Evolutionary conservation across 2,329 filamentous ascomycete species (phyloP).

Genomic region (Penicillium aurantiogriseum): DNA sequence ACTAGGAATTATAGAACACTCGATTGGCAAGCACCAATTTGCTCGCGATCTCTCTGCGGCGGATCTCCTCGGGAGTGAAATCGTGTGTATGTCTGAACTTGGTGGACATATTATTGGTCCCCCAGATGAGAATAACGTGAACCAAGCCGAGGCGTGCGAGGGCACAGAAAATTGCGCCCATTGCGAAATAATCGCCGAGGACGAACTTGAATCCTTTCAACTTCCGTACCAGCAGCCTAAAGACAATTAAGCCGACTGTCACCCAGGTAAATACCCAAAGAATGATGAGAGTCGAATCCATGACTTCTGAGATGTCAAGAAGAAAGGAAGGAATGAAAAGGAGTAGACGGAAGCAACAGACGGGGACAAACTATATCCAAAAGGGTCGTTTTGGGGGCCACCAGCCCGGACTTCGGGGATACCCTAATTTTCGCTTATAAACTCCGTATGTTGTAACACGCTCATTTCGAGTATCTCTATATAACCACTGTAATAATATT

Average conservation of each 20-base stretch:
- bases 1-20: conserved; percentile 38
- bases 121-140: conserved; percentile 39
- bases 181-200: conserved; percentile 13
- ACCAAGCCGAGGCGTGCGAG: conserved; percentile 24
- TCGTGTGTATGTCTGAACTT: conserved; percentile 19
- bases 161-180: conserved; percentile 14
- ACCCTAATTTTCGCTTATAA: too few species aligned
- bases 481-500: too few species aligned
- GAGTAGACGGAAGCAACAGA: not conserved
- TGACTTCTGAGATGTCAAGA: not conserved
- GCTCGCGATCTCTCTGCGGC: conserved; percentile 36
- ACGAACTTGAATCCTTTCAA: conserved; percentile 8
- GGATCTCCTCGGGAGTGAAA: conserved; percentile 35
- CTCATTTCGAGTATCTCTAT: too few species aligned
- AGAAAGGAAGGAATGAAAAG: not conserved
- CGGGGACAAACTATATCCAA: not conserved
- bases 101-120: conserved; percentile 36
- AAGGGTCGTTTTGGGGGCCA: too few species aligned
- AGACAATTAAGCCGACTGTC: conserved; percentile 10
- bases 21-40: conserved; percentile 36
- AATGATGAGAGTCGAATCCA: conserved; percentile 14
- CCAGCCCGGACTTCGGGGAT: too few species aligned
- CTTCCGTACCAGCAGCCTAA: conserved; percentile 11
- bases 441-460: too few species aligned
- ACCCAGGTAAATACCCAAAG: conserved; percentile 18